Percentiles rank a stretch among this genome's conserved stretches.
Conservation (phyloP, 2,329 filamentous ascomycete species). For the Neofusicoccum sp. region DNA sequence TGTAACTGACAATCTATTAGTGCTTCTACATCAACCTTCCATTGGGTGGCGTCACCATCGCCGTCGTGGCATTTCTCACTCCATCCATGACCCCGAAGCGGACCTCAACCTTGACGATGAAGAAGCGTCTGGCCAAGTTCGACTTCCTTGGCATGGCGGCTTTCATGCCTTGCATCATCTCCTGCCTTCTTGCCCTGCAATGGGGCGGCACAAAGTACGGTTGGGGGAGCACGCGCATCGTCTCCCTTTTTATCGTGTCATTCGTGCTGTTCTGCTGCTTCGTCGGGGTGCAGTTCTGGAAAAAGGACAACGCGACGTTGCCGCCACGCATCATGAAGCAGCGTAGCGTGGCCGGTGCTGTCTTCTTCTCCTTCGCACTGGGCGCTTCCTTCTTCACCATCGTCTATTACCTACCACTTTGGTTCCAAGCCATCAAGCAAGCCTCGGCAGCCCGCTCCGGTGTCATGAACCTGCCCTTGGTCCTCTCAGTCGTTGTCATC, state of each 20-base stretch:
- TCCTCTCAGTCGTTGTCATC: conserved; percentile 30
- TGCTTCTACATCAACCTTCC: conserved; percentile 32
- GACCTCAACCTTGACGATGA: not conserved
- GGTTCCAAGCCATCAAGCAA: conserved; percentile 46
- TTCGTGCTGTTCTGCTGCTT: conserved; percentile 17
- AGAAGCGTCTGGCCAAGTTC: conserved; percentile 19
- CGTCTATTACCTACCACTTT: conserved; percentile 40
- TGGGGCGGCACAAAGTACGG: conserved; percentile 32
- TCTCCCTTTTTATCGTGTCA: conserved; percentile 21
- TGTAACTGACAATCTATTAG: conserved; percentile 19
- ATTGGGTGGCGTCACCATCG: conserved; percentile 13
- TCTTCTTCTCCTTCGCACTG: conserved; percentile 35
- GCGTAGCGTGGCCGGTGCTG: conserved; percentile 31
- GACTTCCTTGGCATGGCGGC: conserved; percentile 33
- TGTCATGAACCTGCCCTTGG: conserved; percentile 33
- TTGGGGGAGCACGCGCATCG: conserved; percentile 23
- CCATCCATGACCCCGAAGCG: conserved; percentile 23
- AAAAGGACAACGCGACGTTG: conserved; percentile 31
- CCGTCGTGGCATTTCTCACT: conserved; percentile 25
- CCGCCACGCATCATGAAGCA: conserved; percentile 26
- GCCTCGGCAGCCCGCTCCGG: conserved; percentile 39
- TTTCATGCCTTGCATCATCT: conserved; percentile 34
- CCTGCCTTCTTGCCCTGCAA: conserved; percentile 34
- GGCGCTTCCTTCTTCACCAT: conserved; percentile 26
- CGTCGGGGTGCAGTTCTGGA: conserved; percentile 27